Base-by-base conservation (phyloP, 2,329 filamentous ascomycete genomes). In the Cytospora mali region DNA sequence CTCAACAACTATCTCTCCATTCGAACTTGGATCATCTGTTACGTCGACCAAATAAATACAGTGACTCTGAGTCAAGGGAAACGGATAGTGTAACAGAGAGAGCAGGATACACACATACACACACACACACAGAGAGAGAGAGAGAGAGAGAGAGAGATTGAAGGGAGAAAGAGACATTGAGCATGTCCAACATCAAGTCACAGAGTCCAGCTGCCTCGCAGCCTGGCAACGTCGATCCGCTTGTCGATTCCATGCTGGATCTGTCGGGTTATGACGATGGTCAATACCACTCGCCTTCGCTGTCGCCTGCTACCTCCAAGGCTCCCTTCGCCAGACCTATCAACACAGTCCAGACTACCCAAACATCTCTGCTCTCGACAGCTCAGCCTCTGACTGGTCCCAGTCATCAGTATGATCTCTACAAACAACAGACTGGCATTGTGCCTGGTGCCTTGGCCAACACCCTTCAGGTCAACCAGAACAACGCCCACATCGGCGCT, bases 371-470 rank as follows among this genome's bases (percentile, higher is more conserved):
- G 62, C 75, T 85, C 21, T 75, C 56, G 13, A 77, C 80, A 60
- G 75, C 71, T 28, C 84, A 88, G 66, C 83, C 83, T 23, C 85
- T 93, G 72, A 88, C 87, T 54, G 91, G 88, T 39, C 94, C 95
- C 10, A 97, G 92, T 76, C 93, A 97, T 79, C 92, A 96, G 77
- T 98, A 98, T 81, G 91, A 93, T 71, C 88, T 92, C 73, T 96
- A 97, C 80, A 91, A 92, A 79, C 95, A 99, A 75, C 93, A 97
- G 80, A 97, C 95, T 4, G 93, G 93, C 67, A 88, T 97, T 31
- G 92, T 95, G 0, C 89, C 92, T 1, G 93, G 93, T 66, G 93
- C 92, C 58, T 81, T 95, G 66, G 88, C 89, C 49, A 91, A 86
- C 75, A 90, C 93, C 14, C 85, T 95, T 72, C 90, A 91, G 39